These are phyloP conservation scores for Cyberlindnera galapagoensis DNA, from an alignment of 805 yeast species.

Conservation along the genomic window DNA sequence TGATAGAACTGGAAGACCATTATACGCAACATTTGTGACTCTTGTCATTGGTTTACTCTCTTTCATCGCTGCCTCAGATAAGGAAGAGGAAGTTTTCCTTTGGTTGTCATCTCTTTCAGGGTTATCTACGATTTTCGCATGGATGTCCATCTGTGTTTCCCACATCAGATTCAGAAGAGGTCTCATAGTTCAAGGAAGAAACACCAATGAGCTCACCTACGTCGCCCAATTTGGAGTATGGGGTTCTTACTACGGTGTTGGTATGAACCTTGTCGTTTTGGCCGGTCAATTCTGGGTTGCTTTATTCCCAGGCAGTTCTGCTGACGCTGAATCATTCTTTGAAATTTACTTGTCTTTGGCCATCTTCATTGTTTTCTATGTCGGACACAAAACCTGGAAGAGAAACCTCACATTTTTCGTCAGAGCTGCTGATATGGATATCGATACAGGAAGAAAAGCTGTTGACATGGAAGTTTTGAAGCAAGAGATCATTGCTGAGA, in stretches of 20 bases:
- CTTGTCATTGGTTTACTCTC: constrained; percentile 51
- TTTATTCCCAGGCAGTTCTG: constrained; percentile 54
- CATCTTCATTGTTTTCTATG: constrained; percentile 48
- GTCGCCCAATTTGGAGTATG: constrained; percentile 58
- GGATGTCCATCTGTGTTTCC: constrained; percentile 54
- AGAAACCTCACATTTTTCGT: constrained; percentile 35
- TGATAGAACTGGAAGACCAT: constrained; percentile 64
- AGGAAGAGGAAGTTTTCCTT: constrained; percentile 49
- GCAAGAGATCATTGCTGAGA: constrained; percentile 49
- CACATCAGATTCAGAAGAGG: constrained; percentile 64
- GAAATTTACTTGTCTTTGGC: constrained; percentile 59
- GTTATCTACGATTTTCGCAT: constrained; percentile 53
- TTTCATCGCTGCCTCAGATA: constrained; percentile 47
- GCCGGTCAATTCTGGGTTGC: constrained; percentile 82
- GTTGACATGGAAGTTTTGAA: constrained; percentile 45
- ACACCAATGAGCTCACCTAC: constrained; percentile 55
- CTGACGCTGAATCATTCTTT: constrained; percentile 57
- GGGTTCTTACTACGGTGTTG: constrained; percentile 61
- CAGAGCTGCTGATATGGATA: constrained; percentile 32
- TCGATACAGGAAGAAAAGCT: constrained; percentile 41
- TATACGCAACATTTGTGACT: constrained; percentile 47
- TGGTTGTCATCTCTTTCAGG: constrained; percentile 67
- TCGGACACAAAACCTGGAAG: constrained; percentile 52
- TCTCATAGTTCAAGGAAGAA: constrained; percentile 56
- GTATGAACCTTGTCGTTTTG: constrained; percentile 53